Conservation (phyloP, 2,329 filamentous ascomycete species). For the Botrytis deweyae region DNA sequence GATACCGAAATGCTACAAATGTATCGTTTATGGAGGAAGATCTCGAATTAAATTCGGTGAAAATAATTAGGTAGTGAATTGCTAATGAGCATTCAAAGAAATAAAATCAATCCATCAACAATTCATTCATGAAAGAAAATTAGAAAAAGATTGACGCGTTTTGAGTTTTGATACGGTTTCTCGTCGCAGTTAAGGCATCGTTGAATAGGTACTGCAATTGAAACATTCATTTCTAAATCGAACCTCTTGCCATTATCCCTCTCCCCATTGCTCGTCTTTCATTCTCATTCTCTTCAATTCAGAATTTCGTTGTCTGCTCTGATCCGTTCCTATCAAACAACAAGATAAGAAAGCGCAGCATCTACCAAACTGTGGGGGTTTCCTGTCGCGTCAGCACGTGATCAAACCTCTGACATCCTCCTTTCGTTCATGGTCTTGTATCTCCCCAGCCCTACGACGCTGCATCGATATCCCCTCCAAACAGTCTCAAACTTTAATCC, state of each 20-base stretch:
- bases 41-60: no score
- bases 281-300: neutral
- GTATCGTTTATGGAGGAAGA: neutral
- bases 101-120: neutral
- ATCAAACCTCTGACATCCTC: neutral
- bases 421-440: neutral
- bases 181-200: neutral
- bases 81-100: neutral
- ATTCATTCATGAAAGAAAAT: neutral
- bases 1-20: neutral
- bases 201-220: neutral
- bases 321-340: neutral
- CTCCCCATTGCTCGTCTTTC: neutral
- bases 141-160: neutral
- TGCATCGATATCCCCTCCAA: neutral
- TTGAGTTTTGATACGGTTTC: neutral
- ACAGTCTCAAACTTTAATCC: neutral
- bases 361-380: neutral
- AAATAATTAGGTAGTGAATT: neutral
- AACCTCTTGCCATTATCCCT: neutral
- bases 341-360: neutral
- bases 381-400: neutral
- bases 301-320: neutral
- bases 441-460: neutral
- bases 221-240: neutral